phyloP scores from a whole-genome alignment of 768 basidiomycete species.

The Sarcodon aspratus region DNA sequence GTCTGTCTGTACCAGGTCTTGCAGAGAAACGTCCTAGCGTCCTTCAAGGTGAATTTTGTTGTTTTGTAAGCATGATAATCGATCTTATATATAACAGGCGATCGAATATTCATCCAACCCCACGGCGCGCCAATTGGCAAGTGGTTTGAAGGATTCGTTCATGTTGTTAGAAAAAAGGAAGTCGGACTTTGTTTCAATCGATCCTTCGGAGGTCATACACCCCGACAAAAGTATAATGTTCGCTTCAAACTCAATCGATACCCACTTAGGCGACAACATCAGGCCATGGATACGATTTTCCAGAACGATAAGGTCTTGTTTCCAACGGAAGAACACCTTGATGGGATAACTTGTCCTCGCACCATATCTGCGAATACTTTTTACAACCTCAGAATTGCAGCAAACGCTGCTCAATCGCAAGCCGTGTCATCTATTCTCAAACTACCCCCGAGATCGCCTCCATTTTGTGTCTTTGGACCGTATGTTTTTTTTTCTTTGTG shows the following conservation, averaged over 20 bases:
- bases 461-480: conserved; percentile 57
- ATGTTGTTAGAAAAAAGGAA: conserved; percentile 33
- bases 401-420: conserved; percentile 35
- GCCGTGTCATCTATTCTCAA: conserved; percentile 36
- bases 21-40: conserved; percentile 9
- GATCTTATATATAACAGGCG: conserved; percentile 24
- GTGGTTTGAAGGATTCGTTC: conserved; percentile 53
- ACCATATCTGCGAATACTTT: conserved; percentile 4
- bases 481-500: conserved; percentile 17
- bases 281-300: conserved; percentile 37
- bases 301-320: conserved; percentile 38
- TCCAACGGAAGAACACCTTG: conserved; percentile 24
- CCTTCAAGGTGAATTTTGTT: not conserved
- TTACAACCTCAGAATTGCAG: conserved; percentile 31
- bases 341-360: conserved; percentile 8
- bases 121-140: conserved; percentile 25
- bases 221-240: conserved; percentile 32
- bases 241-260: conserved; percentile 44
- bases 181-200: conserved; percentile 37
- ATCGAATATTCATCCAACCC: conserved; percentile 26
- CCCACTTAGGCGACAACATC: conserved; percentile 46
- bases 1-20: conserved; percentile 7
- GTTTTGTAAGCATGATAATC: not conserved
- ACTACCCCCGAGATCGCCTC: conserved; percentile 32
- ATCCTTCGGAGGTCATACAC: conserved; percentile 25